These are phyloP conservation scores for Quercus phellos DNA, from an alignment of 331 rosid species.

Conservation along the genomic window DNA sequence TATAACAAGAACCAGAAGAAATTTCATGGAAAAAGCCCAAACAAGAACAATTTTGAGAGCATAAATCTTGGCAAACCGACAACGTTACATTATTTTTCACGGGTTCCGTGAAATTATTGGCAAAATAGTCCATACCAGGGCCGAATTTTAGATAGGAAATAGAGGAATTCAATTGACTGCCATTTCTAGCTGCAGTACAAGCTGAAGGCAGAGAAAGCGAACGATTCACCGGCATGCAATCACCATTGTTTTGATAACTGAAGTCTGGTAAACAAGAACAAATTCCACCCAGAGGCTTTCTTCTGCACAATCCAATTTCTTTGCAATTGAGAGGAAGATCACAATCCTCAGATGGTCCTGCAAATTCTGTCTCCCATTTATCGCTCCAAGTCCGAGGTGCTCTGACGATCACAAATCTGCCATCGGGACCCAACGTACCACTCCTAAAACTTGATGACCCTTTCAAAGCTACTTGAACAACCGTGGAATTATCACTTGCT, in stretches of 20 bases:
- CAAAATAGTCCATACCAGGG: slow-evolving; percentile 45
- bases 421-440: slow-evolving; percentile 52
- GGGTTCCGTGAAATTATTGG: slow-evolving; percentile 40
- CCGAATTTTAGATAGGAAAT: slow-evolving; percentile 56
- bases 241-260: not conserved
- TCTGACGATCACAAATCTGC: slow-evolving; percentile 52
- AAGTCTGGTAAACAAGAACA: slow-evolving; percentile 74
- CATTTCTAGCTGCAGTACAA: not conserved
- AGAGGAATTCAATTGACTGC: slow-evolving; percentile 36
- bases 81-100: slow-evolving; percentile 30
- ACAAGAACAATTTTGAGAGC: slow-evolving; percentile 69
- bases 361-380: slow-evolving; percentile 42
- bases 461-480: too few relatives aligned
- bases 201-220: not conserved
- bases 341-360: slow-evolving; percentile 53
- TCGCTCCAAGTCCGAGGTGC: slow-evolving; percentile 24
- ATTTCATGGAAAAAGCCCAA: slow-evolving; percentile 52
- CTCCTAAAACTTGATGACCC: slow-evolving; percentile 19
- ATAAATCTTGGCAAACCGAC: slow-evolving; percentile 51
- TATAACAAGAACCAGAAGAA: slow-evolving; percentile 60
- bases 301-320: slow-evolving; percentile 52
- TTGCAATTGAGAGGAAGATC: slow-evolving; percentile 64
- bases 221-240: not conserved
- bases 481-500: too few relatives aligned
- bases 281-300: slow-evolving; percentile 21